Percentiles rank a stretch among this genome's conserved stretches.
phyloP scores from a whole-genome alignment of 768 basidiomycete species.

The Lentinula detonsa region DNA sequence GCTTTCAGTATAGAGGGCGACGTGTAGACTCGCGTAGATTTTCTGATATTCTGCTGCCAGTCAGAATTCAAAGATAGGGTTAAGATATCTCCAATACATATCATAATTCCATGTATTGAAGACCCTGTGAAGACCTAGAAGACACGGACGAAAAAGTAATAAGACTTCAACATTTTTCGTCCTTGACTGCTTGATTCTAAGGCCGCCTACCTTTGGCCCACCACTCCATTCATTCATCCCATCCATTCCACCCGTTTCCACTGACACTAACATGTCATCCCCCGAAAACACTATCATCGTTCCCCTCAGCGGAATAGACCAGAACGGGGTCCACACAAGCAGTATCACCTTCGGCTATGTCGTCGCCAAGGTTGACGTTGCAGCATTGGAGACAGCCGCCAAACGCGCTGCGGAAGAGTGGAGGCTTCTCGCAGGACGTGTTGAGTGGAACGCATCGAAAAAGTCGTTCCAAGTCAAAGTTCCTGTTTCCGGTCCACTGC shows the following conservation, averaged over 20 bases:
- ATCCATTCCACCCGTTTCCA: background rate
- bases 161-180: background rate
- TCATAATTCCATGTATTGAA: background rate
- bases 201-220: background rate
- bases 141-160: background rate
- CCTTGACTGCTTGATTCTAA: background rate
- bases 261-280: background rate
- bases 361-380: background rate
- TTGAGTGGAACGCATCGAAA: background rate
- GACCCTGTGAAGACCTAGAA: background rate
- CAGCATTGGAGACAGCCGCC: background rate
- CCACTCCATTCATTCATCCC: background rate
- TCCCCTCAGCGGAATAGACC: slow-evolving; percentile 5
- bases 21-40: background rate
- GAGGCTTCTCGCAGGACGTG: slow-evolving; percentile 3
- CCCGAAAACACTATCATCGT: background rate
- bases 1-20: background rate
- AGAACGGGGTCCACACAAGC: slow-evolving; percentile 3
- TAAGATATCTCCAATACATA: background rate
- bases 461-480: background rate
- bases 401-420: slow-evolving; percentile 1
- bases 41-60: background rate
- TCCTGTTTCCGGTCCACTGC: background rate
- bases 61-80: background rate
- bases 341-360: slow-evolving; percentile 5